Percentiles rank a stretch among this genome's conserved stretches.
Conservation (phyloP, 140 eudicot genomes). For the Stevia rebaudiana region DNA sequence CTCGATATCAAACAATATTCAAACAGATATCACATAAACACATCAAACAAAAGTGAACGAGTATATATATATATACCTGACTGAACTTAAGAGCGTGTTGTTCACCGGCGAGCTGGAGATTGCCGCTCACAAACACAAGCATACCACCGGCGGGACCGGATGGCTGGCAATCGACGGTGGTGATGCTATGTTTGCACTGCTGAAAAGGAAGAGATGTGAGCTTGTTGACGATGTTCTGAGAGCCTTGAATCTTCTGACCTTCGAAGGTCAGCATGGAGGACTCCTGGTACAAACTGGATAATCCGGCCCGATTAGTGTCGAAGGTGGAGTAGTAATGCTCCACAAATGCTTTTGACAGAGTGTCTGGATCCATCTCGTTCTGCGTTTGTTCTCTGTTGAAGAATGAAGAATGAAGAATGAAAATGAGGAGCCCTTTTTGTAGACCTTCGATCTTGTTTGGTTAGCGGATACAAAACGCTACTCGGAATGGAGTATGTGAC, state of each 20-base stretch:
- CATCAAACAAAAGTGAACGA: not conserved
- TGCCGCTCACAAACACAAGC: slow-evolving; percentile 69
- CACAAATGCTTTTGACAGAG: slow-evolving; percentile 66
- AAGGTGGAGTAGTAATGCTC: slow-evolving; percentile 81
- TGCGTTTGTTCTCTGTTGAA: not conserved
- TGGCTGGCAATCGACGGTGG: slow-evolving; percentile 83
- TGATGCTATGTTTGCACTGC: slow-evolving; percentile 64
- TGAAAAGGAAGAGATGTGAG: slow-evolving; percentile 54
- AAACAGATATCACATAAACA: not conserved
- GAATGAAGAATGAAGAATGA: too few relatives aligned
- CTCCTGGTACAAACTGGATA: slow-evolving; percentile 55
- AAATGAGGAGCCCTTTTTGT: not conserved
- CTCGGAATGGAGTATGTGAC: not conserved
- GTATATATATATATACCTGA: slow-evolving; percentile 64
- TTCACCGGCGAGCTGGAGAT: slow-evolving; percentile 70
- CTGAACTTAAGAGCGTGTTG: slow-evolving; percentile 74
- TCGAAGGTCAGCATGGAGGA: slow-evolving; percentile 66
- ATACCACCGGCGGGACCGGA: slow-evolving; percentile 69
- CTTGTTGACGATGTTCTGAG: slow-evolving; percentile 49
- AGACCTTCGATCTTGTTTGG: not conserved
- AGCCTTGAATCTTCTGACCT: slow-evolving; percentile 59
- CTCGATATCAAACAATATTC: not conserved
- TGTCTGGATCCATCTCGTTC: slow-evolving; percentile 56
- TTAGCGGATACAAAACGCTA: slow-evolving; percentile 19
- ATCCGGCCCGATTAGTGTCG: slow-evolving; percentile 51